Percentiles rank a stretch among this genome's conserved stretches.
These are phyloP conservation scores for Saitozyma sp. DNA, from an alignment of 768 basidiomycete species.

Conservation along the genomic window DNA sequence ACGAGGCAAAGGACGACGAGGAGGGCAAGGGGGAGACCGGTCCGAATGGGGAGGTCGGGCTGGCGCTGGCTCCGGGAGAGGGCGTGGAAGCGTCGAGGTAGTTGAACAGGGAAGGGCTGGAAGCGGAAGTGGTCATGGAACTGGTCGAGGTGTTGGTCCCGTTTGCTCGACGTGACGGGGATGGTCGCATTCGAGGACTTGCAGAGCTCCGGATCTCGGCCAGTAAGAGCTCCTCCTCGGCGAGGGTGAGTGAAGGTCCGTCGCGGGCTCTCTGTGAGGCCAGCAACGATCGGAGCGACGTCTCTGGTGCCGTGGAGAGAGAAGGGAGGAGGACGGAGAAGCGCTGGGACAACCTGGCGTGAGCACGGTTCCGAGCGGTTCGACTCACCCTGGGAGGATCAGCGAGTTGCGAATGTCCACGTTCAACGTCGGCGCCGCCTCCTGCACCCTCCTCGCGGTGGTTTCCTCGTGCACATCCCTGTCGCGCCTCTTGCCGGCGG, in stretches of 20 bases:
- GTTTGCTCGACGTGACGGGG: no score
- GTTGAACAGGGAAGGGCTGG: conserved; percentile 14
- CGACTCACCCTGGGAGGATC: conserved; percentile 43
- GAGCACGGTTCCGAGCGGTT: neutral
- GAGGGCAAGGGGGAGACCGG: conserved; percentile 31
- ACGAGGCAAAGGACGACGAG: conserved; percentile 35
- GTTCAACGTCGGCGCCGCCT: conserved; percentile 33
- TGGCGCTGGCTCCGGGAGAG: neutral
- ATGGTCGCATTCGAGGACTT: neutral
- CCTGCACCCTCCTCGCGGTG: conserved; percentile 3
- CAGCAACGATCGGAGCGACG: conserved; percentile 30
- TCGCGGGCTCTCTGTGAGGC: conserved; percentile 36
- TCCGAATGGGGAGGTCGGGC: conserved; percentile 1
- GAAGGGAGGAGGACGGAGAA: conserved; percentile 45
- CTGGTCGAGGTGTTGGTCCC: neutral
- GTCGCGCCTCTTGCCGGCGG: neutral
- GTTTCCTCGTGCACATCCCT: neutral
- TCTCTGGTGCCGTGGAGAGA: conserved; percentile 31
- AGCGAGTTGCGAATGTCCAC: conserved; percentile 42
- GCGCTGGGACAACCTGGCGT: conserved; percentile 32
- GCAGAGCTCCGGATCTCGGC: conserved; percentile 29
- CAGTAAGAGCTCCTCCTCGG: conserved; percentile 46
- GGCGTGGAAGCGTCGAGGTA: conserved; percentile 2
- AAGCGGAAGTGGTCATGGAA: conserved; percentile 14
- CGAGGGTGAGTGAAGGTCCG: conserved; percentile 35